Percentiles rank a stretch among this genome's conserved stretches.
These are phyloP conservation scores for Mycena albidolilacea DNA, from an alignment of 768 basidiomycete species.

Conservation along the genomic window DNA sequence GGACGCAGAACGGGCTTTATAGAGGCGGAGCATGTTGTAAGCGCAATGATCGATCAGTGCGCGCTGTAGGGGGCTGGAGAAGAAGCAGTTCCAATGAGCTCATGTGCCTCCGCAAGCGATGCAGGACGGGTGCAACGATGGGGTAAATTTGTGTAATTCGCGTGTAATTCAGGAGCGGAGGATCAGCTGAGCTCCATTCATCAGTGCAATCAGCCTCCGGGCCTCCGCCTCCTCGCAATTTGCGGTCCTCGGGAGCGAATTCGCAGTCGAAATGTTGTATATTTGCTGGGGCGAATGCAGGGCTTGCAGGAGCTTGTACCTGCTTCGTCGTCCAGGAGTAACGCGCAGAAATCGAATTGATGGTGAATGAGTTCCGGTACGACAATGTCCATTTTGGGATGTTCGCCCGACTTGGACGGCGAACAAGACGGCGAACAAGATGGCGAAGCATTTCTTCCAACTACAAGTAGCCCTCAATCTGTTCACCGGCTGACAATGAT, in stretches of 20 bases:
- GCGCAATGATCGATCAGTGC: slow-evolving; percentile 6
- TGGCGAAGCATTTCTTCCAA: not conserved
- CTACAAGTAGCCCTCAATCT: not conserved
- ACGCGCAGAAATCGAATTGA: too few relatives aligned
- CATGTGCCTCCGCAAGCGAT: slow-evolving; percentile 21
- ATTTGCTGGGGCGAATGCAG: too few relatives aligned
- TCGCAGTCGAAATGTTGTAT: not conserved
- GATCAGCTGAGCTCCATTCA: slow-evolving; percentile 30
- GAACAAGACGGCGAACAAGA: too few relatives aligned
- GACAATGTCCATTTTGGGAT: not conserved
- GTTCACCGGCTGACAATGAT: not conserved
- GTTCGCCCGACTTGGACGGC: not conserved
- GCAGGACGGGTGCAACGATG: slow-evolving; percentile 8
- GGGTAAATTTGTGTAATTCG: not conserved
- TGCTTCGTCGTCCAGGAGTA: not conserved
- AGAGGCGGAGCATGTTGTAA: not conserved
- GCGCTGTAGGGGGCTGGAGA: not conserved
- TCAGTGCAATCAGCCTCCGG: slow-evolving; percentile 3
- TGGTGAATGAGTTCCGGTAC: too few relatives aligned
- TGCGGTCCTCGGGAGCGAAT: not conserved
- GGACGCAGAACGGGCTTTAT: slow-evolving; percentile 35
- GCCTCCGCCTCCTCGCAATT: not conserved
- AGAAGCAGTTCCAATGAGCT: slow-evolving; percentile 22
- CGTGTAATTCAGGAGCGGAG: not conserved
- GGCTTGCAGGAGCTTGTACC: not conserved